Conservation (phyloP, 371 early-diverging fungal species). For the Sporodiniella umbellata region DNA sequence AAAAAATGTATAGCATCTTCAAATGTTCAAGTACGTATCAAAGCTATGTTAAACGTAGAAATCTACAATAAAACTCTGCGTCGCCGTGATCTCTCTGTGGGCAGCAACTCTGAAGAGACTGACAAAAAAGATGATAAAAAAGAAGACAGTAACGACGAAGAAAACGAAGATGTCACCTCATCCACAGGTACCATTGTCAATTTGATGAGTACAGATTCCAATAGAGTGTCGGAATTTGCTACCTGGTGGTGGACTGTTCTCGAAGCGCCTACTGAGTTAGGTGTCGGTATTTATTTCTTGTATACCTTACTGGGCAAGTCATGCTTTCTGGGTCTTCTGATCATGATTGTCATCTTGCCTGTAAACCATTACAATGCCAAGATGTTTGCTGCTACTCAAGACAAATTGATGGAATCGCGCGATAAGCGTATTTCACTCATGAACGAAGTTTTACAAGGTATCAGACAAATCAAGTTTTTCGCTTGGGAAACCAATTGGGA, state of each 20-base stretch:
- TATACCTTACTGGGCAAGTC: conserved; percentile 64
- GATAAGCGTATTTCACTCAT: conserved; percentile 53
- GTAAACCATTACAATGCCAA: conserved; percentile 54
- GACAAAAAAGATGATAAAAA: conserved; percentile 6
- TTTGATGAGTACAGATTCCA: conserved; percentile 82
- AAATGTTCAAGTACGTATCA: conserved; percentile 43
- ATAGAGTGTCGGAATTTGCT: conserved; percentile 57
- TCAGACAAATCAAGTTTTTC: conserved; percentile 73
- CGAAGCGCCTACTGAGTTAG: conserved; percentile 55
- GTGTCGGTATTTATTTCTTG: conserved; percentile 59
- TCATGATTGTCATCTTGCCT: conserved; percentile 53
- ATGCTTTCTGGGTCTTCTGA: conserved; percentile 62
- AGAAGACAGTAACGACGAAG: conserved; percentile 12
- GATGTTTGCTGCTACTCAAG: conserved; percentile 47
- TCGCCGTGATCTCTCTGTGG: conserved; percentile 26
- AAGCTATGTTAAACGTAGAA: conserved; percentile 52
- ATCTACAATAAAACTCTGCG: conserved; percentile 58
- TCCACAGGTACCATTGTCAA: conserved; percentile 77
- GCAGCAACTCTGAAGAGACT: conserved; percentile 24
- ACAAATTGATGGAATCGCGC: conserved; percentile 48
- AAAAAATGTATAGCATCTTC: conserved; percentile 20
- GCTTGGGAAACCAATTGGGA: conserved; percentile 56
- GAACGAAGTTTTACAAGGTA: conserved; percentile 61
- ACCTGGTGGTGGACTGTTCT: conserved; percentile 53
- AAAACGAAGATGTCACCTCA: conserved; percentile 34